Percentiles rank a stretch among this genome's conserved stretches.
Evolutionary conservation across 495 filamentous ascomycete genomes (phyloP).

Genomic region (Aspergillus nanangensis): DNA sequence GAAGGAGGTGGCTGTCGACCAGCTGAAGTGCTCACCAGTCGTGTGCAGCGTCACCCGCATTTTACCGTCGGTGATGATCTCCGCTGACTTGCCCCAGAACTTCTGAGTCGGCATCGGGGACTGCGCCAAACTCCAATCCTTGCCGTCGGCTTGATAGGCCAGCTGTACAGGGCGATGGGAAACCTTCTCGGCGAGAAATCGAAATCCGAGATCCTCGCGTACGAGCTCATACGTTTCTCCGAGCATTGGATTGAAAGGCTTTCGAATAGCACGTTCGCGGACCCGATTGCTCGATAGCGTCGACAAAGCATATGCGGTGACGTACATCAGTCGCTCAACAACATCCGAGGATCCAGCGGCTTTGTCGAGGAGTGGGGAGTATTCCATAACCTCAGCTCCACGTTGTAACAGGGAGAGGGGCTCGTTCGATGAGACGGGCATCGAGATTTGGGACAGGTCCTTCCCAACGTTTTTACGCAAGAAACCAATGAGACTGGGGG

Average conservation of each 20-base stretch:
- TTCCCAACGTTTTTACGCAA: slow-evolving; percentile 97
- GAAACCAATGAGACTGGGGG: slow-evolving; percentile 89
- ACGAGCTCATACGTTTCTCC: slow-evolving; percentile 95
- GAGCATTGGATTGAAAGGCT: slow-evolving; percentile 97
- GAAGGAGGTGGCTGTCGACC: slow-evolving; percentile 80
- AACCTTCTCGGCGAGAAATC: slow-evolving; percentile 90
- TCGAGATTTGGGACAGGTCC: slow-evolving; percentile 90
- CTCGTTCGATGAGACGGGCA: slow-evolving; percentile 96
- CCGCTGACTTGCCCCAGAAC: slow-evolving; percentile 96
- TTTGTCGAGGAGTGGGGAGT: slow-evolving; percentile 75
- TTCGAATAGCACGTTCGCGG: slow-evolving; percentile 88
- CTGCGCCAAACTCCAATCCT: slow-evolving; percentile 79
- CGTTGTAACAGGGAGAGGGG: slow-evolving; percentile 85
- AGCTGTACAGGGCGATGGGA: slow-evolving; percentile 86
- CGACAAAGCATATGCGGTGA: slow-evolving; percentile 88
- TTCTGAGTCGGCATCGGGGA: slow-evolving; percentile 87
- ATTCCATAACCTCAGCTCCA: slow-evolving; percentile 83
- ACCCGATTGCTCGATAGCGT: slow-evolving; percentile 72
- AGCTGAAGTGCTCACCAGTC: slow-evolving; percentile 74
- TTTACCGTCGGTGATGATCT: slow-evolving; percentile 87
- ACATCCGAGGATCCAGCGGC: slow-evolving; percentile 55
- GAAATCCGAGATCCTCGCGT: slow-evolving; percentile 81
- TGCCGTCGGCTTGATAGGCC: slow-evolving; percentile 86
- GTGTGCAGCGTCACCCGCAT: slow-evolving; percentile 68
- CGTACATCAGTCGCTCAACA: slow-evolving; percentile 69